Percentiles rank a stretch among this genome's conserved stretches.
These are phyloP conservation scores for Cladosporium sp. DNA, from an alignment of 2,329 filamentous ascomycete species.

Conservation along the genomic window DNA sequence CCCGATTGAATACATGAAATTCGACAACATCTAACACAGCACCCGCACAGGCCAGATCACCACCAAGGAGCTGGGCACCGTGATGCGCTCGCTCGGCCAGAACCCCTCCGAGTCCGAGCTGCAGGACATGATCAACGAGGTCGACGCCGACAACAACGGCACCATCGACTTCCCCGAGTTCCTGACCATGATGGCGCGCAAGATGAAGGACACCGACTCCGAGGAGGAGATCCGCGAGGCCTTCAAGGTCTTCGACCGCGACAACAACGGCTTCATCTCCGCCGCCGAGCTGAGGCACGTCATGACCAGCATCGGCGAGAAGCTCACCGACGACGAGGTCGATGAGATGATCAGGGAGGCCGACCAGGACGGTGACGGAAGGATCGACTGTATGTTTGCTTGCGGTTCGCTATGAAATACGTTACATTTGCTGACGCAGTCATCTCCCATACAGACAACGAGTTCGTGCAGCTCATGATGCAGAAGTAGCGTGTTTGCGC, in stretches of 20 bases:
- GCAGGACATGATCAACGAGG: slow-evolving; percentile 64
- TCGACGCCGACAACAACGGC: slow-evolving; percentile 61
- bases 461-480: slow-evolving; percentile 55
- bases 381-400: slow-evolving; percentile 56
- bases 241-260: slow-evolving; percentile 64
- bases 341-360: slow-evolving; percentile 64
- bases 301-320: slow-evolving; percentile 63
- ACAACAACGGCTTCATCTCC: slow-evolving; percentile 63
- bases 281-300: slow-evolving; percentile 59
- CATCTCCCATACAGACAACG: slow-evolving; percentile 42
- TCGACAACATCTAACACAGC: slow-evolving; percentile 11
- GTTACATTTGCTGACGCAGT: slow-evolving; percentile 13
- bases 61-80: slow-evolving; percentile 58
- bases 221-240: slow-evolving; percentile 63
- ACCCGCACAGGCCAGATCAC: slow-evolving; percentile 55
- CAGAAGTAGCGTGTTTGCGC: slow-evolving; percentile 38
- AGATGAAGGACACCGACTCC: slow-evolving; percentile 58
- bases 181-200: slow-evolving; percentile 62
- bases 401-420: no score
- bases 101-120: slow-evolving; percentile 60
- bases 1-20: slow-evolving; percentile 1
- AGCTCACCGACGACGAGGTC: slow-evolving; percentile 60
- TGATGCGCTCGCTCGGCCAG: slow-evolving; percentile 61
- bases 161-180: slow-evolving; percentile 65
- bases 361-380: slow-evolving; percentile 60